phyloP scores from a whole-genome alignment of 306 rosid genomes.

The Glycine tomentella region DNA sequence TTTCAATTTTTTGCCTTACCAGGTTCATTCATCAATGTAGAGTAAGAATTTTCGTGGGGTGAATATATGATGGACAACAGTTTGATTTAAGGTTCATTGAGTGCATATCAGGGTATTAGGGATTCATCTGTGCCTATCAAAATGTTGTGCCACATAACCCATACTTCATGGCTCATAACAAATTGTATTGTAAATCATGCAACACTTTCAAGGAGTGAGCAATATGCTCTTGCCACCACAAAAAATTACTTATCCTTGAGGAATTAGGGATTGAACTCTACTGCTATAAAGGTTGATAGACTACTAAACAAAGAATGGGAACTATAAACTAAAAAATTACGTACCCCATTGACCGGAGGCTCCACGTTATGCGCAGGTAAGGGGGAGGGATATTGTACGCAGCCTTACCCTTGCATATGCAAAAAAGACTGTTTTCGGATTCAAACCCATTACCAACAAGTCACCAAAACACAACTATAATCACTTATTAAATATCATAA shows the following conservation, averaged over 20 bases:
- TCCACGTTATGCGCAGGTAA: no score
- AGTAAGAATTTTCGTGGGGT: background rate
- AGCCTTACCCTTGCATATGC: no score
- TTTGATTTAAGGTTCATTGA: constrained; percentile 5
- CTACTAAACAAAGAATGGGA: background rate
- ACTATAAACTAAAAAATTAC: no score
- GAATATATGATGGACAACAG: background rate
- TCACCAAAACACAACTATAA: no score
- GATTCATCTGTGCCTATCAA: background rate
- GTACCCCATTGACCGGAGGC: no score
- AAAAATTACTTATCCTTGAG: background rate
- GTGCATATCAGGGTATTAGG: background rate
- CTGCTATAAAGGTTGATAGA: background rate
- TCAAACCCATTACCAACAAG: no score
- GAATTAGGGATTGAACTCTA: background rate
- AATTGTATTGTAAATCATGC: background rate
- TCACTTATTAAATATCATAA: background rate
- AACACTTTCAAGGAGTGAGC: background rate
- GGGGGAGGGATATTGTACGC: no score
- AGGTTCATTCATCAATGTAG: background rate
- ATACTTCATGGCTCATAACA: no score
- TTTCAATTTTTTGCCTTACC: background rate
- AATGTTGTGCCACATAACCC: background rate
- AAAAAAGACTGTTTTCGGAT: no score
- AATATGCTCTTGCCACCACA: background rate